phyloP scores from a whole-genome alignment of 257 asterid species.

The Vinca minor region DNA sequence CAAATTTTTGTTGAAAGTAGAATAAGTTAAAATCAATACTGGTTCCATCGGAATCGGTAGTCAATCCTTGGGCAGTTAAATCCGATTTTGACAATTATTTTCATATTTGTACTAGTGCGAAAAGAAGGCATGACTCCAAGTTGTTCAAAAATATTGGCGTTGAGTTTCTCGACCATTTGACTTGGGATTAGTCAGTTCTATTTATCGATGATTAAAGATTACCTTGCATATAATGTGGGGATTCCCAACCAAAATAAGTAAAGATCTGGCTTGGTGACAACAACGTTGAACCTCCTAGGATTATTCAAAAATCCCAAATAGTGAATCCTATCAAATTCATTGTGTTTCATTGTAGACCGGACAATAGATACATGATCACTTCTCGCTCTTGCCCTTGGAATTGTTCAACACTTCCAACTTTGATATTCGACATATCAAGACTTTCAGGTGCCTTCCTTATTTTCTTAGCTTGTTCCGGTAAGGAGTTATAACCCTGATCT shows the following conservation, averaged over 20 bases:
- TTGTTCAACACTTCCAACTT: slow-evolving; percentile 94
- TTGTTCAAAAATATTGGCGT: too few species aligned
- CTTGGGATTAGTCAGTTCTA: too few species aligned
- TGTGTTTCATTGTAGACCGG: slow-evolving; percentile 78
- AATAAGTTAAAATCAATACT: too few species aligned
- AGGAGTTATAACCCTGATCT: slow-evolving; percentile 89
- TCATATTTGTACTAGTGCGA: too few species aligned
- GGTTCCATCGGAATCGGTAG: too few species aligned
- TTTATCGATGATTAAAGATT: slow-evolving; percentile 17
- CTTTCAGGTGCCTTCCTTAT: slow-evolving; percentile 56
- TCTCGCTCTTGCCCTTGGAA: slow-evolving; percentile 89
- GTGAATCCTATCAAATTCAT: slow-evolving; percentile 66
- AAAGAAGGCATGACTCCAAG: too few species aligned
- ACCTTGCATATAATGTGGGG: slow-evolving; percentile 97
- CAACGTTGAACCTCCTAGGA: slow-evolving; percentile 90
- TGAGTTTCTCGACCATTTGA: too few species aligned
- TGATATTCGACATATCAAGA: slow-evolving; percentile 28
- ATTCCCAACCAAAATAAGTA: slow-evolving; percentile 80
- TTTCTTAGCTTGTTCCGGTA: slow-evolving; percentile 78
- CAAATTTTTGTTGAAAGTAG: neutral
- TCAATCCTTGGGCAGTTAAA: too few species aligned
- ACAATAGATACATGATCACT: slow-evolving; percentile 82
- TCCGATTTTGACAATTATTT: too few species aligned
- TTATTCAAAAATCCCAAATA: slow-evolving; percentile 88
- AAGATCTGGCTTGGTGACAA: slow-evolving; percentile 76